Evolutionary conservation across 2,329 filamentous ascomycete genomes (phyloP), one percentile per base, ranked within the genome.

Genomic region (Xylariaceae sp.): DNA sequence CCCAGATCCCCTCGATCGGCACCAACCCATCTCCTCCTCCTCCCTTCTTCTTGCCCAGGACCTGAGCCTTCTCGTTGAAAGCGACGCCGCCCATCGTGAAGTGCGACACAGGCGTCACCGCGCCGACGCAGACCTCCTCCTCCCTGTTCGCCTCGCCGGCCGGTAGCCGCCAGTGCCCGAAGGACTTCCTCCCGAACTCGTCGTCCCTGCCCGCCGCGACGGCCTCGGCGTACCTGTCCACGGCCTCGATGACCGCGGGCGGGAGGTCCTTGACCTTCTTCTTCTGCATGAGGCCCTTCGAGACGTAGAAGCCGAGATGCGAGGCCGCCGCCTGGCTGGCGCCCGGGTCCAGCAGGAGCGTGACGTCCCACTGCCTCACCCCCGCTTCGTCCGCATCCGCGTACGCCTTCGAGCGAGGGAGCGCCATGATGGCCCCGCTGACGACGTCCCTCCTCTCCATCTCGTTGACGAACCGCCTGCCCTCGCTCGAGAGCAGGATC

Each of bases 1-100:
- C 77, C 71, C 76, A 82, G 0, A 83, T 49, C 0, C 78, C 78
- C 3, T 64, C 52, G 23, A 83, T 73, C 0, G 67, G 67, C 21
- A 54, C 54, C 9, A 65, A 55, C 3, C 60, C 53, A 4, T 51
- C 53, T 5, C 63, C 59, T 2, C 59, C 53, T 4, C 63, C 59
- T 2, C n/a, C n/a, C n/a, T n/a, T n/a, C n/a, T 59, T 51, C 6
- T 54, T 51, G 15, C 64, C 57, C 9, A 83, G 50, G 0, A 82
- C 69, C 45, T 73, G 68, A 1, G 69, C 67, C 31, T 67, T 61
- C 5, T 70, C 61, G 48, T 77, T 73, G 47, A 82, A 76, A 2
- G 71, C 63, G 0, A 72, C 77, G 0, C 78, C 78, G 4, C 78
- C 78, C 78, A 83, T 83, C 2, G 78, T 82, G 50, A 82, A 83